Conservation (phyloP, 371 early-diverging fungal genomes). For the Apophysomyces ossiformis region DNA sequence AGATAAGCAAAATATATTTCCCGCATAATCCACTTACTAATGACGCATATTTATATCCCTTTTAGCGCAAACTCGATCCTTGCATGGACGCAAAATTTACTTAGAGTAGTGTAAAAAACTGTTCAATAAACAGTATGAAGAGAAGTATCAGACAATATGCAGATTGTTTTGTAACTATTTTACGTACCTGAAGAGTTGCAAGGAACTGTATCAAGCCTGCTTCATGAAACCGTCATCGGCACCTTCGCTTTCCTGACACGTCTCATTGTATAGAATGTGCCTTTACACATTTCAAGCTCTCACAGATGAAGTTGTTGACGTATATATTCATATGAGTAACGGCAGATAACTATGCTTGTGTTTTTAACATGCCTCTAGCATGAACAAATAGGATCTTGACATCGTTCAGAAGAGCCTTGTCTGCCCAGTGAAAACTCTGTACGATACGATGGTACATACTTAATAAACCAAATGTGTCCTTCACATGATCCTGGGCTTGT, state of each 20-base stretch:
- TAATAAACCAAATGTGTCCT: slow-evolving; percentile 2
- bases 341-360: background rate
- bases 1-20: too few relatives aligned
- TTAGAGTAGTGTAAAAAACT: too few relatives aligned
- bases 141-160: background rate
- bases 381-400: background rate
- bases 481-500: background rate
- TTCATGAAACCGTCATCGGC: background rate
- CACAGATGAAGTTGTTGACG: background rate
- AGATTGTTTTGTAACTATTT: background rate
- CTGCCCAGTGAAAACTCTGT: background rate
- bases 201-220: background rate
- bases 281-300: slow-evolving; percentile 2
- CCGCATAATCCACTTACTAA: too few relatives aligned
- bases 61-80: too few relatives aligned
- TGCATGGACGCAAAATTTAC: too few relatives aligned
- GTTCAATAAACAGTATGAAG: background rate
- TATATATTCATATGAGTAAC: slow-evolving; percentile 2
- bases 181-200: background rate
- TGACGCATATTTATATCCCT: too few relatives aligned
- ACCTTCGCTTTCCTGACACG: background rate
- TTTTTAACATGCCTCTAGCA: background rate
- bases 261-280: background rate
- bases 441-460: slow-evolving; percentile 3
- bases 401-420: background rate